phyloP scores from a whole-genome alignment of 75 land plant genomes.

The Picea sitchensis region DNA sequence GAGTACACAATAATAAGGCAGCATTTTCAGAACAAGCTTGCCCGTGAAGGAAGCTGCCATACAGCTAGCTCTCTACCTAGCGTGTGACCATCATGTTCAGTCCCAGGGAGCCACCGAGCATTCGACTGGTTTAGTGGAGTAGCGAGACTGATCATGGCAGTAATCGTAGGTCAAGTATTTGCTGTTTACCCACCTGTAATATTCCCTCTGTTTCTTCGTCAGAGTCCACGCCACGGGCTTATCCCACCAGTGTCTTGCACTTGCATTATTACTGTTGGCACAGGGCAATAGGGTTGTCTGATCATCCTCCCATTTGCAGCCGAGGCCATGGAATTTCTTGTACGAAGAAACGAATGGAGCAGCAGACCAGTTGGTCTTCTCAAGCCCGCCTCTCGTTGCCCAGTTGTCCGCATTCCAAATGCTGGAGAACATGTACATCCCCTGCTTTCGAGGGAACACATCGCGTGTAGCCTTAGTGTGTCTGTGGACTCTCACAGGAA shows the following conservation, averaged over 20 bases:
- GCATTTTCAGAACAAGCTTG: too few species aligned
- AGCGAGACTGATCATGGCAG: slow-evolving; percentile 64
- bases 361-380: slow-evolving; percentile 74
- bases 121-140: slow-evolving; percentile 53
- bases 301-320: slow-evolving; percentile 25
- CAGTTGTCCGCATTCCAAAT: slow-evolving; percentile 91
- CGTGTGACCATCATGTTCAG: not conserved
- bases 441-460: slow-evolving; percentile 65
- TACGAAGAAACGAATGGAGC: slow-evolving; percentile 83
- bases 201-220: slow-evolving; percentile 37
- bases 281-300: too few species aligned
- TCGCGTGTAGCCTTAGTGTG: not conserved
- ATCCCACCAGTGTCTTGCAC: slow-evolving; percentile 56
- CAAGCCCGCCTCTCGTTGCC: slow-evolving; percentile 86
- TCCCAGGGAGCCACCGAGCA: slow-evolving; percentile 30
- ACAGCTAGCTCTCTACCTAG: too few species aligned
- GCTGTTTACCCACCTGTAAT: slow-evolving; percentile 54
- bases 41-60: too few species aligned
- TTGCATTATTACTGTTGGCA: too few species aligned
- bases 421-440: slow-evolving; percentile 84
- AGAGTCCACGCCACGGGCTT: slow-evolving; percentile 60
- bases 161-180: slow-evolving; percentile 73
- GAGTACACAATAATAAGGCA: too few species aligned
- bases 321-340: slow-evolving; percentile 67
- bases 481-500: slow-evolving; percentile 12